Base-by-base conservation (phyloP, 345 rosid genomes). In the Brassica incana region DNA sequence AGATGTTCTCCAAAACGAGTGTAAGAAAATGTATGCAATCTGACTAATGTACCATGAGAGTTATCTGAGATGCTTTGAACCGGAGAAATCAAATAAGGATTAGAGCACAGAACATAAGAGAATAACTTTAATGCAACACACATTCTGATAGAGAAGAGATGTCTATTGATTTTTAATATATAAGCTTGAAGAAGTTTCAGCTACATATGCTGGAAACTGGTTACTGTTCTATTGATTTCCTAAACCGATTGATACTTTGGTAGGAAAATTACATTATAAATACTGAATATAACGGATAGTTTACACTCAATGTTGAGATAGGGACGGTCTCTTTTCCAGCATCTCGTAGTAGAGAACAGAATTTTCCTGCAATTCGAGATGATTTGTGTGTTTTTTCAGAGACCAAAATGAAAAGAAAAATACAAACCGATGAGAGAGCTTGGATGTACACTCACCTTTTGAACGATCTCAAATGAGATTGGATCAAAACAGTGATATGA, bases 401-500 rank as follows among this genome's bases (percentile, higher is more conserved):
- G 33, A 15, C 72, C 15, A 70, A 71, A 40, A 69, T 70, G 12
- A 58, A 38, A 64, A 69, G 25, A 54, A 80, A 75, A n/a, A 15
- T 30, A 69, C 8, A 36, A 74, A 74, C 52, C 7, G 16, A 66
- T 50, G 56, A 76, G 15, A 59, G 18, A 63, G 67, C 16, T n/a
- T 56, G 80, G 2, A 16, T 40, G 69, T 38, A 56, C 18, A 54
- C 84, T 65, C 63, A 93, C 99, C 97, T 90, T 91, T 77, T 90
- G 93, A 65, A 87, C 69, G 27, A 82, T 88, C 76, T 91, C 94
- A 8, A 91, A 95, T 33, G 86, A 73, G 79, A 59, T 84, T 14
- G 95, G 91, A 88, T 95, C 98, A 60, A 93, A 93, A 85, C 95
- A 93, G 82, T 88, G 92, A 83, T 90, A 95, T 16, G 94, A 88